Percentiles rank a stretch among this genome's conserved stretches.
These are phyloP conservation scores for Oryza coarctata DNA, from an alignment of 176 grass and related monocot genomes.

Conservation along the genomic window DNA sequence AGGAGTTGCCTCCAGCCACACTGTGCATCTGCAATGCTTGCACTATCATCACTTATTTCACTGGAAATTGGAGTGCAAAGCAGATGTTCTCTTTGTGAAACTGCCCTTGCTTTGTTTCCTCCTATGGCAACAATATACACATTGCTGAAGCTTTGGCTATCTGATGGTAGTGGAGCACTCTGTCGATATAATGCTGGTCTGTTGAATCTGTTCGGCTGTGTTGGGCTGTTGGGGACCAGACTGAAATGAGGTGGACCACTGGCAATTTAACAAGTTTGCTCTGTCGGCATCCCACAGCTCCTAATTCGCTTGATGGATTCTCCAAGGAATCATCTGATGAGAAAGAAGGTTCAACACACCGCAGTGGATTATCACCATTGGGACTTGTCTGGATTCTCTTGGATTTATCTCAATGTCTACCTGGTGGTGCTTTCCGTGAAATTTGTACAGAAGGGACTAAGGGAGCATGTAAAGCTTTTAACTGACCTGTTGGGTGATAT, in stretches of 20 bases:
- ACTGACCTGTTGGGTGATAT: conserved; percentile 60
- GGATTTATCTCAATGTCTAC: conserved; percentile 68
- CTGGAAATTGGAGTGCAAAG: conserved; percentile 59
- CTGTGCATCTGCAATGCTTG: conserved; percentile 77
- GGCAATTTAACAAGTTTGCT: conserved; percentile 85
- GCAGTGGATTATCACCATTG: conserved; percentile 76
- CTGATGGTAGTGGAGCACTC: conserved; percentile 71
- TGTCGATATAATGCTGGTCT: conserved; percentile 62
- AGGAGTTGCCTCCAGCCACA: conserved; percentile 73
- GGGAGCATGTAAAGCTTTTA: conserved; percentile 71
- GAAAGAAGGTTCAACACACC: conserved; percentile 47
- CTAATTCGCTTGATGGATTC: conserved; percentile 67
- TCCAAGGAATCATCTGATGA: conserved; percentile 39
- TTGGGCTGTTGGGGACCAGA: conserved; percentile 72
- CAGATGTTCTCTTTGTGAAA: conserved; percentile 67
- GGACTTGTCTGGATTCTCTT: conserved; percentile 74
- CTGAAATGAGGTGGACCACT: conserved; percentile 82
- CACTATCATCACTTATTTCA: conserved; percentile 61
- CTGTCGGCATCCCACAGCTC: conserved; percentile 76
- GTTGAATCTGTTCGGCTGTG: conserved; percentile 68
- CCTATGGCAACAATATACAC: conserved; percentile 83
- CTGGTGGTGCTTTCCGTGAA: conserved; percentile 75
- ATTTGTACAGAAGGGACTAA: conserved; percentile 75
- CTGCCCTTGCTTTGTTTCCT: conserved; percentile 76
- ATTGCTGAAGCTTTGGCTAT: conserved; percentile 78